Conservation (phyloP, 371 early-diverging fungal genomes). For the Mucor racemosus region DNA sequence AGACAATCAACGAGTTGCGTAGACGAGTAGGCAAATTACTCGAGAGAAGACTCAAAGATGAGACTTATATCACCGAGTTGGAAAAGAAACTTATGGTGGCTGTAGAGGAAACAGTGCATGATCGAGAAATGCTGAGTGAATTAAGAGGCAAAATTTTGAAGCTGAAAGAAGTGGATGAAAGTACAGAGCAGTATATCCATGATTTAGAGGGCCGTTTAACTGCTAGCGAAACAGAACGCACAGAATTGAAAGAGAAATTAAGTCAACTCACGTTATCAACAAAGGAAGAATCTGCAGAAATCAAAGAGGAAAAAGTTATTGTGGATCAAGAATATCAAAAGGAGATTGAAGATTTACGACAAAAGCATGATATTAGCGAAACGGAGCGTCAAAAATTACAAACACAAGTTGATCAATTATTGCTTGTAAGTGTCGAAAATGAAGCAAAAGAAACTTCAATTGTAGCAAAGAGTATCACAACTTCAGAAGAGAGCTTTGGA, state of each 20-base stretch:
- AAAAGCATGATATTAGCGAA: conserved; percentile 18
- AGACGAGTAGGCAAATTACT: conserved; percentile 33
- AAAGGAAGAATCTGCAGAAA: conserved; percentile 17
- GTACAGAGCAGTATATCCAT: conserved; percentile 54
- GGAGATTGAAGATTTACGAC: conserved; percentile 14
- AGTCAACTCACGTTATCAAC: conserved; percentile 27
- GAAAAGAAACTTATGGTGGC: conserved; percentile 47
- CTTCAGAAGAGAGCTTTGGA: conserved; percentile 22
- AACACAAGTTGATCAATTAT: conserved; percentile 16
- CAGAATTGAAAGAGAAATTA: conserved; percentile 28
- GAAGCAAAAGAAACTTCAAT: background rate
- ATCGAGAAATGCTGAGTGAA: conserved; percentile 45
- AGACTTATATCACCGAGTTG: conserved; percentile 49
- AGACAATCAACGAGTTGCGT: conserved; percentile 38
- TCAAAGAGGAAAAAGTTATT: conserved; percentile 14
- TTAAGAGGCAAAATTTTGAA: conserved; percentile 42
- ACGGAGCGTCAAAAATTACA: conserved; percentile 20
- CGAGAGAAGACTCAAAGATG: conserved; percentile 46
- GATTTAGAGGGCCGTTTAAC: conserved; percentile 48
- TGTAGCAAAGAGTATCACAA: conserved; percentile 1
- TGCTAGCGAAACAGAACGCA: conserved; percentile 37
- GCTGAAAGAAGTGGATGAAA: conserved; percentile 50
- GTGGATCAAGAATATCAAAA: conserved; percentile 14
- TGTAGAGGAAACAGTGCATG: conserved; percentile 44
- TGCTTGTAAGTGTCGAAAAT: background rate